Evolutionary conservation across 306 rosid genomes (phyloP).

Genomic region (Malus orientalis): DNA sequence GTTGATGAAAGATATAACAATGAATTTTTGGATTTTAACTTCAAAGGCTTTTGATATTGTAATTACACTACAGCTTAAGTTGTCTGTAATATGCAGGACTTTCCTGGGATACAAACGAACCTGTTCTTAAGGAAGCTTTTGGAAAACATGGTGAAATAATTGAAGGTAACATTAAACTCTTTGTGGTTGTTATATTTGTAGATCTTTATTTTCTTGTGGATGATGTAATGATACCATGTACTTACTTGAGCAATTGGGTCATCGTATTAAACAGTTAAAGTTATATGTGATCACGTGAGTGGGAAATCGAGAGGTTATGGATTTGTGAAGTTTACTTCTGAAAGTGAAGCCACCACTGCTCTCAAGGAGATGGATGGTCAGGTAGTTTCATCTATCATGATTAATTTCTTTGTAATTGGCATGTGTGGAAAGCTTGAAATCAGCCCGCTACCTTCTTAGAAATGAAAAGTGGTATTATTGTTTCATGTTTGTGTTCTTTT

Average conservation of each 20-base stretch:
- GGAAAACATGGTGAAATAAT: constrained; percentile 48
- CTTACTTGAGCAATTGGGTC: background rate
- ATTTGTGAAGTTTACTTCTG: constrained; percentile 49
- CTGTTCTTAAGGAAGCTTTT: constrained; percentile 49
- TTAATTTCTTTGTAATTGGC: background rate
- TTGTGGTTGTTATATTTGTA: background rate
- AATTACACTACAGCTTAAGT: background rate
- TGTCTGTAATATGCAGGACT: constrained; percentile 30
- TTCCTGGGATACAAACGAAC: constrained; percentile 61
- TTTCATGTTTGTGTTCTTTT: background rate
- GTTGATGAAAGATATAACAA: background rate
- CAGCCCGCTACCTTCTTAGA: background rate
- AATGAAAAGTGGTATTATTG: background rate
- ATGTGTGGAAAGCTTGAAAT: background rate
- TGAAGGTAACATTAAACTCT: constrained; percentile 31
- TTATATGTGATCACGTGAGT: constrained; percentile 53
- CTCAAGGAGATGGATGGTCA: constrained; percentile 44
- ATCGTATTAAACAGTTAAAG: constrained; percentile 31
- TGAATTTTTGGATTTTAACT: background rate
- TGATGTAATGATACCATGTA: background rate
- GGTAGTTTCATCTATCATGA: constrained; percentile 10
- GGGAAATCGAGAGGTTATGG: constrained; percentile 65
- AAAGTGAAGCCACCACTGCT: constrained; percentile 40
- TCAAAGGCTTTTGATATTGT: background rate
- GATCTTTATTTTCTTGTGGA: background rate